These are phyloP conservation scores for Flaveria robusta DNA, from an alignment of 129 eudicot species.

Conservation along the genomic window DNA sequence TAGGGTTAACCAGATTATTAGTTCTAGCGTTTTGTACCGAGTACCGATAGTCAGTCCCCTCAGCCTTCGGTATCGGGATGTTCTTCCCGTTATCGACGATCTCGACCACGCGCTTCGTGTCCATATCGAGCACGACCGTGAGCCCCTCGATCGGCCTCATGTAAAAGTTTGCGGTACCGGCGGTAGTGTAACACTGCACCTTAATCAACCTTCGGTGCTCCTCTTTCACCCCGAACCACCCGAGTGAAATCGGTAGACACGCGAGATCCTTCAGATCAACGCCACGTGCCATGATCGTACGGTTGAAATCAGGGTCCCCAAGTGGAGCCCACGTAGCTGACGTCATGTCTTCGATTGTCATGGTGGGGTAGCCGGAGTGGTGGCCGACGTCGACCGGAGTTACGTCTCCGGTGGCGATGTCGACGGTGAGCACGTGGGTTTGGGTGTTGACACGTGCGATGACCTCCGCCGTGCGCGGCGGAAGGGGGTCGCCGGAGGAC, in stretches of 20 bases:
- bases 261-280: slow-evolving; percentile 75
- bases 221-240: slow-evolving; percentile 77
- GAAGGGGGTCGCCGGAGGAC: slow-evolving; percentile 59
- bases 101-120: slow-evolving; percentile 64
- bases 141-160: slow-evolving; percentile 98
- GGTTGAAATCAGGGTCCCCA: slow-evolving; percentile 66
- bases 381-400: slow-evolving; percentile 36
- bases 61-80: slow-evolving; percentile 86
- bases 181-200: slow-evolving; percentile 71
- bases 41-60: slow-evolving; percentile 80
- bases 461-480: slow-evolving; percentile 66
- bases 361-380: slow-evolving; percentile 71
- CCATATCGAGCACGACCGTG: slow-evolving; percentile 74
- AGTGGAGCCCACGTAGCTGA: slow-evolving; percentile 64
- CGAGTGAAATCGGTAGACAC: slow-evolving; percentile 82
- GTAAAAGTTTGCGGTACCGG: slow-evolving; percentile 81
- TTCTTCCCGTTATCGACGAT: slow-evolving; percentile 58
- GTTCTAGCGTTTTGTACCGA: slow-evolving; percentile 50
- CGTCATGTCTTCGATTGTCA: slow-evolving; percentile 86
- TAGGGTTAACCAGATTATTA: slow-evolving; percentile 62
- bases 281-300: slow-evolving; percentile 72
- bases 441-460: slow-evolving; percentile 58
- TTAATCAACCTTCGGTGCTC: slow-evolving; percentile 80
- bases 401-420: slow-evolving; percentile 46
- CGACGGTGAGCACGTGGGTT: slow-evolving; percentile 61